A percentile compares a stretch with the other conserved stretches of the same genome.
phyloP scores from a whole-genome alignment of 1,284 basidiomycete species.

The Pterulicium gracile region DNA sequence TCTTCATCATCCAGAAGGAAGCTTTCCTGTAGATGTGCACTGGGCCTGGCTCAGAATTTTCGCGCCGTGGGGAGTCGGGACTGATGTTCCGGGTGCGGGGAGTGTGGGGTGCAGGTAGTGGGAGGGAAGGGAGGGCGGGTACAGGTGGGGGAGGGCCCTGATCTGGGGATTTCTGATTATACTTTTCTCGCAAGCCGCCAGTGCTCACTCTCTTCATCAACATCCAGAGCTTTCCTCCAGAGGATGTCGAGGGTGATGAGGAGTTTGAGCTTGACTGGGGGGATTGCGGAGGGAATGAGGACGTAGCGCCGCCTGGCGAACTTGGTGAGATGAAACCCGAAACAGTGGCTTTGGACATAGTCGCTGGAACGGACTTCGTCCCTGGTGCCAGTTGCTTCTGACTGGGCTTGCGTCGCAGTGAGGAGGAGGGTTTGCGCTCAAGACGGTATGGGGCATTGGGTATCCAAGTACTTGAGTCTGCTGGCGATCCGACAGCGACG shows the following conservation, averaged over 20 bases:
- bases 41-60: neutral
- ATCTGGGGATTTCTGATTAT: conserved; percentile 15
- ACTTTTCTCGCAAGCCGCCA: conserved; percentile 50
- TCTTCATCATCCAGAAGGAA: neutral
- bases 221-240: conserved; percentile 45
- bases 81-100: conserved; percentile 15
- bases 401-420: conserved; percentile 5
- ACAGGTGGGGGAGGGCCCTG: conserved; percentile 40
- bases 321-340: conserved; percentile 1
- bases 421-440: neutral
- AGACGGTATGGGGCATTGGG: neutral
- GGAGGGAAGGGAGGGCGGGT: conserved; percentile 36
- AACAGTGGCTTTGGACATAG: conserved; percentile 3
- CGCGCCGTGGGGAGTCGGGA: neutral
- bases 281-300: neutral
- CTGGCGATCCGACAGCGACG: conserved; percentile 31
- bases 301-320: neutral
- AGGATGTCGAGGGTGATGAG: neutral
- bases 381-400: conserved; percentile 10
- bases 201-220: conserved; percentile 61
- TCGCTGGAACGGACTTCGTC: conserved; percentile 2
- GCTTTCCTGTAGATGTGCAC: neutral
- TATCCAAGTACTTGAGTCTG: conserved; percentile 17
- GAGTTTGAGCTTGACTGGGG: neutral
- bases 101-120: conserved; percentile 26